Evolutionary conservation across 1,284 basidiomycete species (phyloP).

Genomic region (Anthracocystis walkeri): DNA sequence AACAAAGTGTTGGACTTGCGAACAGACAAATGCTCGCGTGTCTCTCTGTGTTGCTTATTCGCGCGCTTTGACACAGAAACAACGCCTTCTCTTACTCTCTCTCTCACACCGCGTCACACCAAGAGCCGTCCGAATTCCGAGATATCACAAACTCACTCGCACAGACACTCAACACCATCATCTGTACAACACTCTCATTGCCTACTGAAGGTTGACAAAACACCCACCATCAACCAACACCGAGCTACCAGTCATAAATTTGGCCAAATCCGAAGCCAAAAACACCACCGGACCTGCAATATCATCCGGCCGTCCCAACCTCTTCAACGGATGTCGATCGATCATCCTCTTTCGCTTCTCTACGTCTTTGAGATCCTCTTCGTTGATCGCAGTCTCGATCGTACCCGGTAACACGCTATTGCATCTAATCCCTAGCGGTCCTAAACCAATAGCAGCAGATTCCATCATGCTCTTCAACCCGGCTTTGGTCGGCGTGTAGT

Average conservation of each 20-base stretch:
- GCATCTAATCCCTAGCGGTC: conserved; percentile 80
- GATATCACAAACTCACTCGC: conserved; percentile 1
- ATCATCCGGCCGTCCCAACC: conserved; percentile 77
- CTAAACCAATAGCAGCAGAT: conserved; percentile 81
- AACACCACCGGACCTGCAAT: conserved; percentile 83
- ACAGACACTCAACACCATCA: background rate
- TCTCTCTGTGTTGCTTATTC: conserved; percentile 4
- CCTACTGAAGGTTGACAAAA: conserved; percentile 81
- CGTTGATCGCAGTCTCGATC: conserved; percentile 81
- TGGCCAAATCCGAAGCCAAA: conserved; percentile 79
- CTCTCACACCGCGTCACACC: conserved; percentile 10
- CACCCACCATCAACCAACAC: conserved; percentile 82
- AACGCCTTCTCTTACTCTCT: background rate
- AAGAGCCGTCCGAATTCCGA: conserved; percentile 8
- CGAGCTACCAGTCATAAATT: conserved; percentile 78
- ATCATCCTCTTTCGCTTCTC: conserved; percentile 78
- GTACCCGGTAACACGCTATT: conserved; percentile 74
- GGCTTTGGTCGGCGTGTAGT: conserved; percentile 85
- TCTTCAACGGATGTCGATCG: conserved; percentile 77
- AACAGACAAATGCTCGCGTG: background rate
- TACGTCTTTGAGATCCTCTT: conserved; percentile 77
- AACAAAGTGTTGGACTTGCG: conserved; percentile 11
- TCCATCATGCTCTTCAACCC: conserved; percentile 85
- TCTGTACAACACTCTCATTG: background rate
- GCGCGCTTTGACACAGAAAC: conserved; percentile 11